Evolutionary conservation across 1,139 yeast species (phyloP).

Genomic region (Tardiomyces digboiensis): DNA sequence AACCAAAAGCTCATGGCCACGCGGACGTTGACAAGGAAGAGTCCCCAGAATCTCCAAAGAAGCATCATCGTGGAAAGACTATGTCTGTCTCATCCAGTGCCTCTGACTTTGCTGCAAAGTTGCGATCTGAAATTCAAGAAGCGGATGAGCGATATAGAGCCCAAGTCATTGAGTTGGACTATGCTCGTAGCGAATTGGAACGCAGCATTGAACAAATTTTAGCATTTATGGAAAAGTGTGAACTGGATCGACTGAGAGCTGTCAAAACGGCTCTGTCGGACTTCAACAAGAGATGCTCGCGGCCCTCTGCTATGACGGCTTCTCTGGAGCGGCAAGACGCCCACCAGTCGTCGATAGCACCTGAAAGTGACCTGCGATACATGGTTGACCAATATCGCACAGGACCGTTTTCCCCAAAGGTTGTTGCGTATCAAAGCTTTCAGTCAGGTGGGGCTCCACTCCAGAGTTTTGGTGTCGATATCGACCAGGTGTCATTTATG

Average conservation of each 20-base stretch:
- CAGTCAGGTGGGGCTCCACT: slow-evolving; percentile 24
- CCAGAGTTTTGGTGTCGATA: slow-evolving; percentile 78
- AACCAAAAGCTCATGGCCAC: slow-evolving; percentile 35
- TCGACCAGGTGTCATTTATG: slow-evolving; percentile 57
- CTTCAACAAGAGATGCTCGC: slow-evolving; percentile 44
- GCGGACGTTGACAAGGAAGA: slow-evolving; percentile 2
- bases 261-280: slow-evolving; percentile 59
- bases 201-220: slow-evolving; percentile 57
- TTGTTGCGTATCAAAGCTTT: slow-evolving; percentile 52
- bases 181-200: slow-evolving; percentile 59
- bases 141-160: slow-evolving; percentile 48
- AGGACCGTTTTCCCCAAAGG: slow-evolving; percentile 64
- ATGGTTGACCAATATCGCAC: slow-evolving; percentile 55
- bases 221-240: slow-evolving; percentile 67
- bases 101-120: slow-evolving; percentile 4
- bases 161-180: slow-evolving; percentile 50
- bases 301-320: slow-evolving; percentile 29
- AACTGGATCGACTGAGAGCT: slow-evolving; percentile 59
- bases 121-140: slow-evolving; percentile 19
- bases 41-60: background rate
- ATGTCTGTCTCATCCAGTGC: background rate
- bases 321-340: slow-evolving; percentile 38
- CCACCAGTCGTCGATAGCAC: slow-evolving; percentile 52
- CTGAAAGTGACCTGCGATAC: slow-evolving; percentile 49
- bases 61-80: background rate